phyloP scores from a whole-genome alignment of 441 rosid genomes.

The Erodium chrysanthum region DNA sequence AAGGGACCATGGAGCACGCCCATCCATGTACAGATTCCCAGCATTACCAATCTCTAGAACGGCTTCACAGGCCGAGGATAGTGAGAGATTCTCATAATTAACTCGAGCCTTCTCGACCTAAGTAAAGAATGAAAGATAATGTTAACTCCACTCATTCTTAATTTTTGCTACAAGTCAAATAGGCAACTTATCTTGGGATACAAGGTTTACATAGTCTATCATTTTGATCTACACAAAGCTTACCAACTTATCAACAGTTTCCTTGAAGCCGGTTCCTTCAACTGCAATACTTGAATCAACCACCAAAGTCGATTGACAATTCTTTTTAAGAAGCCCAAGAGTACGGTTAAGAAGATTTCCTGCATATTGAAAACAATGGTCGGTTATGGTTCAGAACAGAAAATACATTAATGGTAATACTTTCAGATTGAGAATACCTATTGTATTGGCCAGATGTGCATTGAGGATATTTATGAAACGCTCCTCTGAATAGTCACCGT shows the following conservation, averaged over 20 bases:
- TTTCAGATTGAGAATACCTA: constrained; percentile 38
- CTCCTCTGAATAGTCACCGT: constrained; percentile 91
- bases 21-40: constrained; percentile 75
- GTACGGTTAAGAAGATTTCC: constrained; percentile 94
- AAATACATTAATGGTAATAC: not conserved
- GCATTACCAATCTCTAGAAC: constrained; percentile 77
- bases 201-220: not conserved
- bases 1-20: constrained; percentile 70
- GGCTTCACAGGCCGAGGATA: constrained; percentile 78
- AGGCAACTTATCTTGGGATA: not conserved
- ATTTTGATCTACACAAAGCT: not conserved
- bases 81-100: constrained; percentile 55
- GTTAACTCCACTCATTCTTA: not conserved
- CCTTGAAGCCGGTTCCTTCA: constrained; percentile 55
- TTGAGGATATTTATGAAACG: constrained; percentile 71
- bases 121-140: not conserved
- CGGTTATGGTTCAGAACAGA: constrained; percentile 6
- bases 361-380: constrained; percentile 24
- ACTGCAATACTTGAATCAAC: constrained; percentile 67
- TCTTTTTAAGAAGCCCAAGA: constrained; percentile 83
- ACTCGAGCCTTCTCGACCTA: constrained; percentile 60
- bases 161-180: too few relatives aligned
- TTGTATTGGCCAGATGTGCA: constrained; percentile 91
- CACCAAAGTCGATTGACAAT: constrained; percentile 68
- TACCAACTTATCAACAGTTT: constrained; percentile 62